A percentile compares a stretch with the other conserved stretches of the same genome.
These are phyloP conservation scores for Balamuthia mandrillaris DNA, from an alignment of 208 protist species.

Conservation along the genomic window DNA sequence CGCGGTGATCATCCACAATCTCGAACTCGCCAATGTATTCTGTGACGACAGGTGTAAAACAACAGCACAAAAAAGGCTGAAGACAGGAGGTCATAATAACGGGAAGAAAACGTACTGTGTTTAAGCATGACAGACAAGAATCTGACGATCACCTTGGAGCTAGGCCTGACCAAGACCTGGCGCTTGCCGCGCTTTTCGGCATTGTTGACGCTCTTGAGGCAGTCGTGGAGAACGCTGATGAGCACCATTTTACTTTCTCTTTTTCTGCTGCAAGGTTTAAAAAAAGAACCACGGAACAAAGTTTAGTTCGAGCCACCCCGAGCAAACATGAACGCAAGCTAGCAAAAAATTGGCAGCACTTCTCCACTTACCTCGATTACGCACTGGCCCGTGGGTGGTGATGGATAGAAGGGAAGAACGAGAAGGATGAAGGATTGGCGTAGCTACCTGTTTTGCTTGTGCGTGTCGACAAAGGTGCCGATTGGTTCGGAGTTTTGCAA, in stretches of 20 bases:
- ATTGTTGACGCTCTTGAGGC: conserved; percentile 96
- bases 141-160: conserved; percentile 99
- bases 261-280: not conserved
- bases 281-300: not conserved
- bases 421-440: no score
- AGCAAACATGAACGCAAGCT: not conserved
- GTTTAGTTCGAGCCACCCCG: not conserved
- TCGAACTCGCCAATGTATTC: conserved; percentile 99
- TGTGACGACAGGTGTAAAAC: conserved; percentile 24
- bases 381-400: no score
- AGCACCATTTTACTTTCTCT: conserved; percentile 96
- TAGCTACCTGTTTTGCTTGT: no score
- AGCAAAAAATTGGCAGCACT: not conserved
- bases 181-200: conserved; percentile 98
- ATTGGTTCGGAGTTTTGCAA: no score
- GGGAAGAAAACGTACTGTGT: conserved; percentile 79
- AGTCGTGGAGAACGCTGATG: conserved; percentile 97
- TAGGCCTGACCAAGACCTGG: conserved; percentile 91
- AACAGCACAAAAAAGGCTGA: not conserved
- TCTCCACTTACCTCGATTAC: not conserved
- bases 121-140: conserved; percentile 99
- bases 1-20: conserved; percentile 99
- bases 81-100: not conserved
- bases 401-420: no score
- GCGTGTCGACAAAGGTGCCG: no score